Conservation (phyloP, 345 rosid genomes). For the Arabidopsis suecica region DNA sequence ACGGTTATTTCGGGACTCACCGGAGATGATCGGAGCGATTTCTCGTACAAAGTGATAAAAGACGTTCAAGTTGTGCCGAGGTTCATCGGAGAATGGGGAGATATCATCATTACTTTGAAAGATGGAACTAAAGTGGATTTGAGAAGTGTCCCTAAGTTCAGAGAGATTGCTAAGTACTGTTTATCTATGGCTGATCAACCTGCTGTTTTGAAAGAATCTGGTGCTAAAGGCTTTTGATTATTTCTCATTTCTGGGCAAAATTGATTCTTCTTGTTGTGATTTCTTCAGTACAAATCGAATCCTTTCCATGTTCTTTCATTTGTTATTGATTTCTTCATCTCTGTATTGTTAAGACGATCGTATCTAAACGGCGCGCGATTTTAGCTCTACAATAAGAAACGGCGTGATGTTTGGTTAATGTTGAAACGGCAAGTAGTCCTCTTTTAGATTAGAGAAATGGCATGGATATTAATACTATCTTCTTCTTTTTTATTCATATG, state of each 20-base stretch:
- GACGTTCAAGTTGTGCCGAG: conserved; percentile 95
- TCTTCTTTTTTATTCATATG: no score
- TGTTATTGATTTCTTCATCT: no score
- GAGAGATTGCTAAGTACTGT: conserved; percentile 86
- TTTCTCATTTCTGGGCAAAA: not conserved
- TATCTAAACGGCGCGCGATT: no score
- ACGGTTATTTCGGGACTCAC: conserved; percentile 90
- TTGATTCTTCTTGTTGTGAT: not conserved
- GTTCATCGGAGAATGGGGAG: conserved; percentile 96
- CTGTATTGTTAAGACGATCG: no score
- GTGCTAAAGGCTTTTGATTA: conserved; percentile 55
- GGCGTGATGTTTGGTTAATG: no score
- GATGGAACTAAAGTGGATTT: conserved; percentile 88
- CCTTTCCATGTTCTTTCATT: not conserved
- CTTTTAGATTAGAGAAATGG: no score
- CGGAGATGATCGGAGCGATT: conserved; percentile 84
- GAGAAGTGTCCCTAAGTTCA: conserved; percentile 87
- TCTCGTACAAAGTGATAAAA: conserved; percentile 85
- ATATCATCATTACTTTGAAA: conserved; percentile 70
- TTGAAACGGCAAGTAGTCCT: no score
- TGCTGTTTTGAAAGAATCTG: conserved; percentile 56
- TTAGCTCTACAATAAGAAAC: no score
- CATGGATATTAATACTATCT: no score
- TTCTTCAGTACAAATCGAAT: not conserved
- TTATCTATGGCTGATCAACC: conserved; percentile 75